Evolutionary conservation across 805 yeast species (phyloP).

Genomic region (Cyberlindnera xishuangbannaensis): DNA sequence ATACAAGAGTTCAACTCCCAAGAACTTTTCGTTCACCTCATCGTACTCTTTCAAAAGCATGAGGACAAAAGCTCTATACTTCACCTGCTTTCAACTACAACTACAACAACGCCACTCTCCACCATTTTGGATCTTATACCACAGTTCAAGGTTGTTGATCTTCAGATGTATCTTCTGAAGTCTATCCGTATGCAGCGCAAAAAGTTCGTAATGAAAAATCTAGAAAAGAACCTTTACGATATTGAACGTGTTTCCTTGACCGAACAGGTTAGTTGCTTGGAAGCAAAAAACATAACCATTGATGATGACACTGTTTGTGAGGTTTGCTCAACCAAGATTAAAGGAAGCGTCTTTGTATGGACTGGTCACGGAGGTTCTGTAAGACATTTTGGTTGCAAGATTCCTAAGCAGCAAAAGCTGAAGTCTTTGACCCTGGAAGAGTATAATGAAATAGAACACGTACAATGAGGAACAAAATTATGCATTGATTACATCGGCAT

Average conservation of each 20-base stretch:
- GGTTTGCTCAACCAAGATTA: conserved; percentile 11
- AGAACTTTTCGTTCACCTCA: conserved; percentile 31
- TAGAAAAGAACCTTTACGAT: conserved; percentile 8
- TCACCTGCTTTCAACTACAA: conserved; percentile 32
- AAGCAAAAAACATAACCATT: conserved; percentile 3
- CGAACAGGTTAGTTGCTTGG: conserved; percentile 4
- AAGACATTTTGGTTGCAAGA: conserved; percentile 22
- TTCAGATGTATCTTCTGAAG: conserved; percentile 17
- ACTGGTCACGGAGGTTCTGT: conserved; percentile 4
- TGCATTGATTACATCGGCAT: background rate
- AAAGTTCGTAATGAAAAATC: background rate
- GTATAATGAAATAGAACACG: conserved; percentile 5
- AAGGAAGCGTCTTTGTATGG: conserved; percentile 13
- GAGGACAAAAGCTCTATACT: conserved; percentile 31
- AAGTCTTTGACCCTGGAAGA: conserved; percentile 14
- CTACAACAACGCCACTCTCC: conserved; percentile 26
- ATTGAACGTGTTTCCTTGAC: conserved; percentile 9
- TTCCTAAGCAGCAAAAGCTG: conserved; percentile 3
- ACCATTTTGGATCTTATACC: conserved; percentile 10
- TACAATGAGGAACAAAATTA: conserved; percentile 1
- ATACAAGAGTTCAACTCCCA: conserved; percentile 31
- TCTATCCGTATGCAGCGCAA: conserved; percentile 13
- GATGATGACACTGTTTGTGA: conserved; percentile 10
- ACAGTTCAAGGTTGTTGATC: conserved; percentile 16
- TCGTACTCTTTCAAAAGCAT: conserved; percentile 34